These are phyloP conservation scores for Tuctoria greenei DNA, from an alignment of 176 grass and related monocot genomes.

Conservation along the genomic window DNA sequence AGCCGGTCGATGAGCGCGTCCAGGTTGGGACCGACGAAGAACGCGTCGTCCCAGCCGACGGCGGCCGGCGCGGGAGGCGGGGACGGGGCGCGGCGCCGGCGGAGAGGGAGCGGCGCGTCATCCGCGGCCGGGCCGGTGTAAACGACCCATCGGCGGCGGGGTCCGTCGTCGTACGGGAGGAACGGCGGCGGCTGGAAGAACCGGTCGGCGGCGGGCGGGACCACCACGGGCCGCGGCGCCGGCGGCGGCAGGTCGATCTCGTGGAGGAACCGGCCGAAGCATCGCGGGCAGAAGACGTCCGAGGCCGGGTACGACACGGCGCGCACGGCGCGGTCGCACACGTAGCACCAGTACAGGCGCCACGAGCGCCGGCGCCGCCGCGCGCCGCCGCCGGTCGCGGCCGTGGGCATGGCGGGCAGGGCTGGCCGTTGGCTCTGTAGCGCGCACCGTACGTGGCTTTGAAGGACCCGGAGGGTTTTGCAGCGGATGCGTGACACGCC, in stretches of 20 bases:
- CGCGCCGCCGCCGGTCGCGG: background rate
- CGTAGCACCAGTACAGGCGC: constrained; percentile 84
- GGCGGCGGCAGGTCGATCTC: constrained; percentile 59
- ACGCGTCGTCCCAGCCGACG: constrained; percentile 41
- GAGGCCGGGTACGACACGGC: constrained; percentile 59
- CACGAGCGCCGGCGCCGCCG: constrained; percentile 63
- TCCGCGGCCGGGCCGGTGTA: background rate
- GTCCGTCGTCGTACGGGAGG: constrained; percentile 48
- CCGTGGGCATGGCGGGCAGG: constrained; percentile 18
- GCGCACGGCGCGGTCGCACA: constrained; percentile 68
- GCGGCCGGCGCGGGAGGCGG: constrained; percentile 17
- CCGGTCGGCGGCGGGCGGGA: constrained; percentile 29
- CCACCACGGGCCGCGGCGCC: constrained; percentile 28
- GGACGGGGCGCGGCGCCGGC: constrained; percentile 18
- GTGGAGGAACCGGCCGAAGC: constrained; percentile 76
- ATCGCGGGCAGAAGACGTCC: constrained; percentile 70
- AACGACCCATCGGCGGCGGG: constrained; percentile 44
- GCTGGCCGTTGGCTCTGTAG: background rate
- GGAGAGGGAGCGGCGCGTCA: background rate
- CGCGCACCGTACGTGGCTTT: constrained; percentile 12
- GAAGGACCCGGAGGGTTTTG: background rate
- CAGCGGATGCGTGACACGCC: background rate
- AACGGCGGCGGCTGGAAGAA: constrained; percentile 47
- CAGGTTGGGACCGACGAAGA: constrained; percentile 58
- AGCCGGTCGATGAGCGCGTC: constrained; percentile 63